Percentiles rank a stretch among this genome's conserved stretches.
Evolutionary conservation across 192 early-diverging fungal genomes (phyloP).

Genomic region (Borealophlyctis nickersoniae): DNA sequence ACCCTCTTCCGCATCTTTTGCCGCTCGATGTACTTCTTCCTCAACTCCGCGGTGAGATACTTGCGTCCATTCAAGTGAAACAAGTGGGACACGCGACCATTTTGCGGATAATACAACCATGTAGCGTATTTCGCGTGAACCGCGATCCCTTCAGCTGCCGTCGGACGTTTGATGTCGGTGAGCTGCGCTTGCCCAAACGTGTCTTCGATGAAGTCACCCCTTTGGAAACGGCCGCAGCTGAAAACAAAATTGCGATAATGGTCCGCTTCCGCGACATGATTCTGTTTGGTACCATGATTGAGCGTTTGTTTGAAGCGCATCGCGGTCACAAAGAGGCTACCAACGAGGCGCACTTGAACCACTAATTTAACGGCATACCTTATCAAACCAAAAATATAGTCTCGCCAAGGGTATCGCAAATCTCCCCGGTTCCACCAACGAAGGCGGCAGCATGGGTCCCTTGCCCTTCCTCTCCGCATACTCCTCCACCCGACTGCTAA

Average conservation of each 20-base stretch:
- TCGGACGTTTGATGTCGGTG: constrained; percentile 19
- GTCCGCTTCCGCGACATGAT: constrained; percentile 21
- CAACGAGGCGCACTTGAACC: too few species aligned
- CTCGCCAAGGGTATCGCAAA: constrained; percentile 22
- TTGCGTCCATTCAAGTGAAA: constrained; percentile 25
- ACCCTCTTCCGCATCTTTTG: too few species aligned
- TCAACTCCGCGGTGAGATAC: not conserved
- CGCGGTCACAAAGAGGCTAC: not conserved
- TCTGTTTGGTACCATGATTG: constrained; percentile 14
- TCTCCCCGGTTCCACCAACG: not conserved
- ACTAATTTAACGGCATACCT: too few species aligned
- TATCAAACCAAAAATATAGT: constrained; percentile 41
- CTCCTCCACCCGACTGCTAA: constrained; percentile 20
- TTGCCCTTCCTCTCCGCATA: constrained; percentile 7
- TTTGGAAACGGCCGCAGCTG: constrained; percentile 17
- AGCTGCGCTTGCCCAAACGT: constrained; percentile 32
- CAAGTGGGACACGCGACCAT: constrained; percentile 3
- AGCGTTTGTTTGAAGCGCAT: not conserved
- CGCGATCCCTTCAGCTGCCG: constrained; percentile 5
- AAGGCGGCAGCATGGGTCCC: constrained; percentile 5
- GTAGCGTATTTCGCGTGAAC: constrained; percentile 22
- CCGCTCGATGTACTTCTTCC: not conserved
- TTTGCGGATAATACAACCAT: constrained; percentile 30
- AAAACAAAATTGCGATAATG: constrained; percentile 31
- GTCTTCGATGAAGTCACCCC: constrained; percentile 47